These are phyloP conservation scores for Fusarium duplospermum DNA, from an alignment of 2,329 filamentous ascomycete species.

Conservation along the genomic window DNA sequence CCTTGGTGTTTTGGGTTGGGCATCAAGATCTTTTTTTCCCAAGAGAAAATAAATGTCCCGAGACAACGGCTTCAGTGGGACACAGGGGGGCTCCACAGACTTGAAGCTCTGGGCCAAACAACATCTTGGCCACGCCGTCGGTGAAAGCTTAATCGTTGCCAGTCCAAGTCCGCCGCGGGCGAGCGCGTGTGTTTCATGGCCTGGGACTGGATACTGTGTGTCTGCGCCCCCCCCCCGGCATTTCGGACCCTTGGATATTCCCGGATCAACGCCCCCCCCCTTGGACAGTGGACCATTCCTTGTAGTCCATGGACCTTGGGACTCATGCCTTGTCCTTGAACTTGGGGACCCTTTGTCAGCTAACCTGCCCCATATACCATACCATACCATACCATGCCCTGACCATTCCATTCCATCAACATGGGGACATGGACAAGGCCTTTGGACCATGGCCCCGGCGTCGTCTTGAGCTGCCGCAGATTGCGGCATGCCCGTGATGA, in stretches of 20 bases:
- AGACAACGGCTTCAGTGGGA: constrained; percentile 21
- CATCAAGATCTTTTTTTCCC: constrained; percentile 30
- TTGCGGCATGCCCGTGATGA: constrained; percentile 23
- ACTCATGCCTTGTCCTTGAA: background rate
- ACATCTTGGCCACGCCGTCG: constrained; percentile 16
- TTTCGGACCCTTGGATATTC: background rate
- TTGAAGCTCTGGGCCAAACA: background rate
- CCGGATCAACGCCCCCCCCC: background rate
- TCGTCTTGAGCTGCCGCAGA: constrained; percentile 11
- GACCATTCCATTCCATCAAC: background rate
- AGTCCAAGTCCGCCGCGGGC: too few species aligned
- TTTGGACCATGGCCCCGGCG: constrained; percentile 1
- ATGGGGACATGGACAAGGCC: background rate
- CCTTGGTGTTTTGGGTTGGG: constrained; percentile 9
- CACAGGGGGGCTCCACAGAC: background rate
- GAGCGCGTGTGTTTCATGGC: constrained; percentile 4
- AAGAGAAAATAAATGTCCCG: constrained; percentile 8
- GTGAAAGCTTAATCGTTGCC: constrained; percentile 29
- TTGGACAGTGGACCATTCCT: background rate
- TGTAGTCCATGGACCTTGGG: background rate
- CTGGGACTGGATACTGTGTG: background rate
- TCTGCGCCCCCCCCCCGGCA: background rate
- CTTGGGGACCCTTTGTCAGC: background rate
- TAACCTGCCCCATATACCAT: background rate
- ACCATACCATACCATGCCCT: background rate